Percentiles rank a stretch among this genome's conserved stretches.
phyloP scores from a whole-genome alignment of 371 early-diverging fungal species.

The Mucor sp. region DNA sequence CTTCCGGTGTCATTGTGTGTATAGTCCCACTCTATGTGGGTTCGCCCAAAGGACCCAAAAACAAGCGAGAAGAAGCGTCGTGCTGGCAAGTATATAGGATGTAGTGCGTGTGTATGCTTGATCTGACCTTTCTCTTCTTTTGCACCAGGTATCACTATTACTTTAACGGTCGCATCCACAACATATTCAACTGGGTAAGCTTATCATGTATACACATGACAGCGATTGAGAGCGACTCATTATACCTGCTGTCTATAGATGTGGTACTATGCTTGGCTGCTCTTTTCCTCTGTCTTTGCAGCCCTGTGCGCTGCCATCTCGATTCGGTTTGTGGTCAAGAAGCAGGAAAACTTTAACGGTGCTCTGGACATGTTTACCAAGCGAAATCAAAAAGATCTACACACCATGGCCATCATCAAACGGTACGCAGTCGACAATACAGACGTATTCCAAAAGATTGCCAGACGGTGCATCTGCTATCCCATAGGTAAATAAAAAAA shows the following conservation, averaged over 20 bases:
- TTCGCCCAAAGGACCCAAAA: not conserved
- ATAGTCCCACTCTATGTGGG: conserved; percentile 16
- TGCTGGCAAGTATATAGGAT: conserved; percentile 20
- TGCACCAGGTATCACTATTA: conserved; percentile 35
- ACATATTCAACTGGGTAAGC: conserved; percentile 37
- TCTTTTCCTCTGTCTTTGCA: conserved; percentile 27
- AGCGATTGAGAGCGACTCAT: not conserved
- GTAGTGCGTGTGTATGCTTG: not conserved
- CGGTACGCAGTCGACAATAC: conserved; percentile 11
- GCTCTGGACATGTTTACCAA: conserved; percentile 26
- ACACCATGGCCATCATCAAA: not conserved
- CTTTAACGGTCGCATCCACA: conserved; percentile 22
- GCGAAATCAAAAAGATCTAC: not conserved
- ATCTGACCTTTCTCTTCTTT: not conserved
- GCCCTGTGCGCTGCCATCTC: conserved; percentile 26
- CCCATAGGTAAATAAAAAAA: conserved; percentile 28
- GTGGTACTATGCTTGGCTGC: conserved; percentile 41
- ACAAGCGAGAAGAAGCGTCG: not conserved
- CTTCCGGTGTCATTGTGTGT: conserved; percentile 16
- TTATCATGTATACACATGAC: not conserved
- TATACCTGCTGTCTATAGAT: conserved; percentile 20
- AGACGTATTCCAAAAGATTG: conserved; percentile 34
- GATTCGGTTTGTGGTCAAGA: conserved; percentile 22
- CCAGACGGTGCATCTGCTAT: conserved; percentile 34
- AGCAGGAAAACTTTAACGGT: conserved; percentile 26